Percentiles rank a stretch among this genome's conserved stretches.
Evolutionary conservation across 169 alveolate species (phyloP).

Genomic region (Cryptosporidium andersoni): DNA sequence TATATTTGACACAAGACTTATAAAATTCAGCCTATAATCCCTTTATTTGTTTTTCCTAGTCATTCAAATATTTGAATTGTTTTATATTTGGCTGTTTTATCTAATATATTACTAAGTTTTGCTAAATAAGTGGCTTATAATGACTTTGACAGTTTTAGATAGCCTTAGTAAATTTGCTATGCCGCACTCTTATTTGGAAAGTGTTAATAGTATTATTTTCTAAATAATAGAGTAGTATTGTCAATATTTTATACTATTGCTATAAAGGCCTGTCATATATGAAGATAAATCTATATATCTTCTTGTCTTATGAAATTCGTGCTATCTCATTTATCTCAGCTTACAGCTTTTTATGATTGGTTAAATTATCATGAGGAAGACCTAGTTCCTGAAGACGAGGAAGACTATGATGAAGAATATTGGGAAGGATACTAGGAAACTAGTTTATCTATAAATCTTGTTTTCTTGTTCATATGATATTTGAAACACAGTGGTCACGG

Average conservation of each 20-base stretch:
- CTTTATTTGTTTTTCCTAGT: no score
- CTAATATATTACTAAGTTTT: no score
- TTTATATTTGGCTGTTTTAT: no score
- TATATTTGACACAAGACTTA: neutral
- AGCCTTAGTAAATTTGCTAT: no score
- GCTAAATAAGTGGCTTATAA: no score
- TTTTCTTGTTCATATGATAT: neutral
- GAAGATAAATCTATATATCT: neutral
- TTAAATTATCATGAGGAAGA: conserved; percentile 25
- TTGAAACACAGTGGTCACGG: conserved; percentile 2
- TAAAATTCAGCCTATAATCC: neutral
- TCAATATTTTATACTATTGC: neutral
- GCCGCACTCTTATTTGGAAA: no score
- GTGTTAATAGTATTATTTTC: no score
- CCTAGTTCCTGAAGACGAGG: conserved; percentile 18
- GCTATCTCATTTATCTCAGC: neutral
- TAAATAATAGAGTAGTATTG: no score
- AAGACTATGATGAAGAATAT: conserved; percentile 34
- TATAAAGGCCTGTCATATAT: conserved; percentile 68
- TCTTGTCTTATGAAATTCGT: neutral
- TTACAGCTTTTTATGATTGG: conserved; percentile 68
- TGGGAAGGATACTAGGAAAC: neutral
- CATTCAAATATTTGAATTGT: no score
- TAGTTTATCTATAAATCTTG: neutral
- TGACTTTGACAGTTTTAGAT: no score